These are phyloP conservation scores for Scedosporium apiospermum DNA, from an alignment of 2,329 filamentous ascomycete species.

Conservation along the genomic window DNA sequence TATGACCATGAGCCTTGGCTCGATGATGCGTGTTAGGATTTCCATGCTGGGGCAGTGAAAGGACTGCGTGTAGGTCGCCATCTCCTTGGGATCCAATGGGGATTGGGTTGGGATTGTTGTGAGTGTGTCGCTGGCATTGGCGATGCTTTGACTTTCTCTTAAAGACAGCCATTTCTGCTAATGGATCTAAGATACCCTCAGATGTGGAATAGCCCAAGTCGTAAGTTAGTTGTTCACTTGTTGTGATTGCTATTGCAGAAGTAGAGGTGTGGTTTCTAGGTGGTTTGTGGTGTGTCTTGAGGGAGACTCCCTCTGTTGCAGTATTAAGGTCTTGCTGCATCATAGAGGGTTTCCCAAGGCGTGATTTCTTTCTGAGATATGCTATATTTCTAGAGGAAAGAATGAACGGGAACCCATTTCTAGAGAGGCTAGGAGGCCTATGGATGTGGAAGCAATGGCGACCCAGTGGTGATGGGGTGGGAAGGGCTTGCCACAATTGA, in stretches of 20 bases:
- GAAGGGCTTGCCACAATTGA: not conserved
- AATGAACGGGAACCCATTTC: not conserved
- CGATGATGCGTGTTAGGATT: not conserved
- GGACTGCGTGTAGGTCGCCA: not conserved
- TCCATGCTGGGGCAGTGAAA: not conserved
- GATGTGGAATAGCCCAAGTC: no score
- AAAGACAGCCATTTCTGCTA: no score
- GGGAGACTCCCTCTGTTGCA: not conserved
- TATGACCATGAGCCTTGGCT: no score
- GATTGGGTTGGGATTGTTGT: not conserved
- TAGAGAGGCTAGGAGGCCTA: not conserved
- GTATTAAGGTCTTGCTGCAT: not conserved
- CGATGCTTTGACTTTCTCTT: no score
- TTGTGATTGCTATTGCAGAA: no score
- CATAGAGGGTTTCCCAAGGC: not conserved
- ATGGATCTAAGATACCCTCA: no score
- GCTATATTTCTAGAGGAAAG: not conserved
- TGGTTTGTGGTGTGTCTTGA: not conserved
- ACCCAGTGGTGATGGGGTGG: not conserved
- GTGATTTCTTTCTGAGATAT: not conserved
- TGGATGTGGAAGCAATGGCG: not conserved
- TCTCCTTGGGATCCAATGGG: not conserved
- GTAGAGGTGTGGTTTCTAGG: no score
- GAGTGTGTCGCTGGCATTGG: not conserved
- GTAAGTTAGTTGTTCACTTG: no score